phyloP scores from a whole-genome alignment of 306 rosid genomes.

The Nissolia schottii region DNA sequence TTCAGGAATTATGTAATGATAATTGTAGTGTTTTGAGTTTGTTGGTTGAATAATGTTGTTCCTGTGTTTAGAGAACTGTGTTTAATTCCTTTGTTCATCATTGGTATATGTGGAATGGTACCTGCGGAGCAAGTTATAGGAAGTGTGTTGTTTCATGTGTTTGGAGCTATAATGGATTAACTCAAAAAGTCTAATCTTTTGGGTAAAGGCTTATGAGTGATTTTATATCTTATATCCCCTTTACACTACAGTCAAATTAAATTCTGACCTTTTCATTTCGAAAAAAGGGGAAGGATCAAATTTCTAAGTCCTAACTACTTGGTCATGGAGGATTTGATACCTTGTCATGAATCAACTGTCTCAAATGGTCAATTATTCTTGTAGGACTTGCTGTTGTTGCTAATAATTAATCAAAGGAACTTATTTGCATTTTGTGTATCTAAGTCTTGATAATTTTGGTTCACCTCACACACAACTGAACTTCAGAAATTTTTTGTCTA shows the following conservation, averaged over 20 bases:
- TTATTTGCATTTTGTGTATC: not conserved
- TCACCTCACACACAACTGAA: not conserved
- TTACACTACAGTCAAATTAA: too few species aligned
- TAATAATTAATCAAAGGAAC: not conserved
- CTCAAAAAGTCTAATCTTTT: too few species aligned
- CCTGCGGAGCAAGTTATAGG: not conserved
- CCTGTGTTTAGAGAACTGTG: too few species aligned
- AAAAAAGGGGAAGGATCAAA: too few species aligned
- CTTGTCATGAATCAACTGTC: too few species aligned
- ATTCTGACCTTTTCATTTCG: too few species aligned
- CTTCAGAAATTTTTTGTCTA: not conserved
- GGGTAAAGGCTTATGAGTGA: too few species aligned
- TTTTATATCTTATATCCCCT: too few species aligned
- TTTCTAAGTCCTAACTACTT: too few species aligned
- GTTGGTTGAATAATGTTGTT: not conserved
- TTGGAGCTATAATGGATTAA: not conserved
- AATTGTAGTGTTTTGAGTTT: not conserved
- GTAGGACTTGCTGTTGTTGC: not conserved
- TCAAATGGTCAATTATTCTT: not conserved
- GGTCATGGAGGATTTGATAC: too few species aligned
- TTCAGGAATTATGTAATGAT: not conserved
- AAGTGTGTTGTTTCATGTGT: slow-evolving; percentile 2
- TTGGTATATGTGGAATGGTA: too few species aligned
- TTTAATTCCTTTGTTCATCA: too few species aligned
- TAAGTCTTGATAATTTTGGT: not conserved